These are phyloP conservation scores for Fagopyrum homotropicum DNA, from an alignment of 148 eudicot genomes.

Conservation along the genomic window DNA sequence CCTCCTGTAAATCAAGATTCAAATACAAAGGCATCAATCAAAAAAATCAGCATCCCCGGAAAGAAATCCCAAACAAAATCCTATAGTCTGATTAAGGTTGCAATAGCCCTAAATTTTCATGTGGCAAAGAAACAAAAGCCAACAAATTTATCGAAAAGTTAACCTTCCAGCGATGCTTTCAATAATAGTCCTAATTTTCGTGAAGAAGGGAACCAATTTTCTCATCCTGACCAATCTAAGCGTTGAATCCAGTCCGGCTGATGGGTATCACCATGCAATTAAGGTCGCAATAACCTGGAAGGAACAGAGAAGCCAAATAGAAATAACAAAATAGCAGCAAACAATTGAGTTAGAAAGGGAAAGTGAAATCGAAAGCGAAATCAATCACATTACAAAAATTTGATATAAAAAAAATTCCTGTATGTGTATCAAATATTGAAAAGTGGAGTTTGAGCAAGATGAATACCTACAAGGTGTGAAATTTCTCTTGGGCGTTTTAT, in stretches of 20 bases:
- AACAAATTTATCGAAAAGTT: not conserved
- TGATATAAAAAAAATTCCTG: too few species aligned
- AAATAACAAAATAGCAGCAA: too few species aligned
- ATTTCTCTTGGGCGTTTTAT: too few species aligned
- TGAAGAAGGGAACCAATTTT: constrained; percentile 41
- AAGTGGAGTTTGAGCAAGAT: too few species aligned
- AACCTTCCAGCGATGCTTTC: constrained; percentile 64
- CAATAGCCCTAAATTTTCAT: not conserved
- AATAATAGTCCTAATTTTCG: constrained; percentile 52
- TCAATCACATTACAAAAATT: too few species aligned
- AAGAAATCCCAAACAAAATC: not conserved
- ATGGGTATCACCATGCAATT: too few species aligned
- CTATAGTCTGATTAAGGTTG: not conserved
- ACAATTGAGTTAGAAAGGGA: too few species aligned
- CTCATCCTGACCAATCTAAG: constrained; percentile 62
- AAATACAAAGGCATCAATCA: not conserved
- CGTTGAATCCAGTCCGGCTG: constrained; percentile 62
- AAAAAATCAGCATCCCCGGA: not conserved
- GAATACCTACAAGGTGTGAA: too few species aligned
- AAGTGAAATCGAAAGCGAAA: too few species aligned
- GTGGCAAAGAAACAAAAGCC: not conserved
- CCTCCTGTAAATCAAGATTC: constrained; percentile 43
- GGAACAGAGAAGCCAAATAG: too few species aligned
- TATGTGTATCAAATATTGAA: too few species aligned
- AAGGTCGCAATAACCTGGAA: too few species aligned